Evolutionary conservation across 2,329 filamentous ascomycete genomes (phyloP).

Genomic region (Cytospora leucostoma): DNA sequence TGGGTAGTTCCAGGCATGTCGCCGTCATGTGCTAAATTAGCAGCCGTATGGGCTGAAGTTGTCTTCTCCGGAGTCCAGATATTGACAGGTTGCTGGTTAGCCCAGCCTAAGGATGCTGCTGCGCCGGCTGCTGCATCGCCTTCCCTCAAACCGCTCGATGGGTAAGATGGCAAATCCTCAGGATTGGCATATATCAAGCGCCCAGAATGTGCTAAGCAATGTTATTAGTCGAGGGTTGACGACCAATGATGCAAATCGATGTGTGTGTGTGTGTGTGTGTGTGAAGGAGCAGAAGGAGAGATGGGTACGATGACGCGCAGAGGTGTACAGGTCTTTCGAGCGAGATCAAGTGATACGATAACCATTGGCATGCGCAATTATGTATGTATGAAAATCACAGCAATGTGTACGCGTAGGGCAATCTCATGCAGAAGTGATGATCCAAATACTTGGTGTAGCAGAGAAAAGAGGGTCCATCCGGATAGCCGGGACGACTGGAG

Average conservation of each 20-base stretch:
- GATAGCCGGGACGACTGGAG: neutral
- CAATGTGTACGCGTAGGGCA: neutral
- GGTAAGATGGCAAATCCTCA: conserved; percentile 73
- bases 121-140: conserved; percentile 67
- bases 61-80: conserved; percentile 66
- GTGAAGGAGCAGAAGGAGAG: neutral
- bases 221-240: neutral
- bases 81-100: conserved; percentile 53
- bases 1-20: conserved; percentile 50
- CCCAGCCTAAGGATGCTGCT: conserved; percentile 74
- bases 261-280: neutral
- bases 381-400: neutral
- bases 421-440: neutral
- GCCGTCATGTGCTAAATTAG: conserved; percentile 36
- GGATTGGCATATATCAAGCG: conserved; percentile 71
- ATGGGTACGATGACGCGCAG: conserved; percentile 5
- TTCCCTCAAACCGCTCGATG: conserved; percentile 61
- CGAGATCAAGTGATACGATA: neutral
- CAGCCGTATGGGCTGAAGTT: conserved; percentile 51
- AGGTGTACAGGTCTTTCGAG: neutral
- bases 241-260: neutral
- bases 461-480: neutral
- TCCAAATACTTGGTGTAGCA: neutral
- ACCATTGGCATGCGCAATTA: neutral
- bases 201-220: conserved; percentile 37